phyloP scores from a whole-genome alignment of 176 grass and related monocot species.

The Ensete glaucum region DNA sequence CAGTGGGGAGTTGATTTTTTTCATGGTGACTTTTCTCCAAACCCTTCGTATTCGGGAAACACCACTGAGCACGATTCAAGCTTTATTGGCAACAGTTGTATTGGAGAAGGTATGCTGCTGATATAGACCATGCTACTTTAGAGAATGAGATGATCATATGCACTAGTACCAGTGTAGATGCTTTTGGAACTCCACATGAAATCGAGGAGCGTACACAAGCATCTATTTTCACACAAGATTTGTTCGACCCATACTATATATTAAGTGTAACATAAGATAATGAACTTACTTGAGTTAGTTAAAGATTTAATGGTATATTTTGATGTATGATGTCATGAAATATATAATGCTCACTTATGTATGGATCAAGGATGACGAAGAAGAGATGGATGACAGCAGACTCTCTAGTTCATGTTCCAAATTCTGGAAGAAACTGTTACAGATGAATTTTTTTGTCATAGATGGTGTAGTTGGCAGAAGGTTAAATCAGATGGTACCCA shows the following conservation, averaged over 20 bases:
- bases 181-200: constrained; percentile 14
- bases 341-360: constrained; percentile 3
- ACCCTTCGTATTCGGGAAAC: constrained; percentile 32
- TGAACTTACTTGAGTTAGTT: background rate
- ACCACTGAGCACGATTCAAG: constrained; percentile 16
- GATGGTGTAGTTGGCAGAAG: constrained; percentile 55
- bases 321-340: constrained; percentile 2
- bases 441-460: constrained; percentile 41
- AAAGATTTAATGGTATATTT: background rate
- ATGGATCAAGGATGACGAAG: constrained; percentile 28
- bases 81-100: constrained; percentile 26
- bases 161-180: constrained; percentile 22
- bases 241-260: constrained; percentile 31
- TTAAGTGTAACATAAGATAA: constrained; percentile 20
- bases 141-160: constrained; percentile 21
- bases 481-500: constrained; percentile 54
- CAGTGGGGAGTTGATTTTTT: constrained; percentile 37
- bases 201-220: constrained; percentile 23
- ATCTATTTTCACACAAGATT: constrained; percentile 30
- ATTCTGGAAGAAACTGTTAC: constrained; percentile 25
- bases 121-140: background rate
- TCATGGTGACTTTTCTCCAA: constrained; percentile 29
- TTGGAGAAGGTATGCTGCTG: constrained; percentile 25
- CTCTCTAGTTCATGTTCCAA: constrained; percentile 58
- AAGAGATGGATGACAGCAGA: constrained; percentile 33